Base-by-base conservation (phyloP, 768 basidiomycete genomes). In the Boletus rex-veris region DNA sequence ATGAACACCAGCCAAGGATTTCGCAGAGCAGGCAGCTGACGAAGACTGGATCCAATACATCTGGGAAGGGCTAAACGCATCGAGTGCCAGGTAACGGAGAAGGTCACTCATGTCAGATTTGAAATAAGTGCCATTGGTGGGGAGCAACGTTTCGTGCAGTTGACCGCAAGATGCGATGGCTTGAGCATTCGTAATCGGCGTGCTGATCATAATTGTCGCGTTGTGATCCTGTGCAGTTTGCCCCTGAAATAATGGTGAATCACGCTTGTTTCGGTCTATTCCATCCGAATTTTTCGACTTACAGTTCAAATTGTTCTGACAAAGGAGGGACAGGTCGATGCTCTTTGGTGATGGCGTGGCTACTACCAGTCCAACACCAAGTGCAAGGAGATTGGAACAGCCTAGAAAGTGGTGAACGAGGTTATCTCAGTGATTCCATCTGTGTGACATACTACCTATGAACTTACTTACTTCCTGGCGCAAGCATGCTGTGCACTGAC, bases 251-350 rank as follows among this genome's bases (percentile, higher is more conserved):
- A 8, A 5, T 11, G 15, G 47, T 41, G 5, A 52, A 28, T 10
- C 28, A n/a, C 15, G 11, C 4, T 12, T 24, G 8, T 5, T 4
- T 24, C 24, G 4, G 4, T 24, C 15, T 41, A 14, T 3, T 33
- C 31, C 24, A 24, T 24, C 24, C 31, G 31, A 11, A 19, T 9
- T 3, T 18, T 35, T 33, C 7, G 3, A 56, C 58, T 45, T 31
- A 60, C 58, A 54, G 30, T 51, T 48, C 10, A 60, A 15, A 37
- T 58, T 49, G 11, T 58, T 57, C 26, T 59, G 55, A n/a, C 57
- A 43, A 38, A 57, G 51, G 31, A 52, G 18, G 14, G 45, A 52
- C 9, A 57, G 19, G 8, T 59, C 44, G 16, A 53, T 12, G 4
- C 39, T 57, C 12, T 15, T 37, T 14, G 50, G 50, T 10, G 50